Percentiles rank a stretch among this genome's conserved stretches.
Evolutionary conservation across 2,329 filamentous ascomycete species (phyloP).

Genomic region (Colletotrichum falcatum): DNA sequence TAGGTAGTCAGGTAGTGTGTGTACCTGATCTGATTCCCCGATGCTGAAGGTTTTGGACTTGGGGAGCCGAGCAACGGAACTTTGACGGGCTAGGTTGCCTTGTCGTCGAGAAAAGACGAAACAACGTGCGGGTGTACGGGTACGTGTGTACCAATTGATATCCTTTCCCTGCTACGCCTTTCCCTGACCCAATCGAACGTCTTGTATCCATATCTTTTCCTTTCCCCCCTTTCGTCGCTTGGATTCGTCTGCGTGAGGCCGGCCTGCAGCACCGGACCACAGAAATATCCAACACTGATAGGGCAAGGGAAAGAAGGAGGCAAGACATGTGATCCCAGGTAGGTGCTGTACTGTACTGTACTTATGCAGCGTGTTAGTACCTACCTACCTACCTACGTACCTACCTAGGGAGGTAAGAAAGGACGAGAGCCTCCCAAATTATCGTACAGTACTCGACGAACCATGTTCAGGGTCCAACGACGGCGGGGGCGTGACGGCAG

Average conservation of each 20-base stretch:
- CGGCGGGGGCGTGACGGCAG: conserved; percentile 25
- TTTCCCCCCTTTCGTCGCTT: not conserved
- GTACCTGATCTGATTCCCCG: not conserved
- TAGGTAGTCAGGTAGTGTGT: not conserved
- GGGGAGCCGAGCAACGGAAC: not conserved
- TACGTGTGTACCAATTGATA: not conserved
- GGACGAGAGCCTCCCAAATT: not conserved
- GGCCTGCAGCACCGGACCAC: not conserved
- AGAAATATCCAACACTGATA: not conserved
- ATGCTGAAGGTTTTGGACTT: not conserved
- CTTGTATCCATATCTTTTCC: not conserved
- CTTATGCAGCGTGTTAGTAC: too few species aligned
- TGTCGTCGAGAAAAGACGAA: not conserved
- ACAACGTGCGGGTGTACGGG: not conserved
- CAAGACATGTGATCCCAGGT: not conserved
- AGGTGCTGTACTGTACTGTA: too few species aligned
- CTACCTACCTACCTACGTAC: too few species aligned
- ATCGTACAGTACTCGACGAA: not conserved
- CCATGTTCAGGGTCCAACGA: conserved; percentile 31
- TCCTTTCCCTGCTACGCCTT: not conserved
- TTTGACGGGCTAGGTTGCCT: not conserved
- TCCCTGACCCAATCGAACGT: not conserved
- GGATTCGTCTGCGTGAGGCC: not conserved
- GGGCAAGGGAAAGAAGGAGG: not conserved
- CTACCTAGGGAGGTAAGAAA: not conserved